Percentiles rank a stretch among this genome's conserved stretches.
These are phyloP conservation scores for Ogataea siamensis DNA, from an alignment of 805 yeast species.

Conservation along the genomic window DNA sequence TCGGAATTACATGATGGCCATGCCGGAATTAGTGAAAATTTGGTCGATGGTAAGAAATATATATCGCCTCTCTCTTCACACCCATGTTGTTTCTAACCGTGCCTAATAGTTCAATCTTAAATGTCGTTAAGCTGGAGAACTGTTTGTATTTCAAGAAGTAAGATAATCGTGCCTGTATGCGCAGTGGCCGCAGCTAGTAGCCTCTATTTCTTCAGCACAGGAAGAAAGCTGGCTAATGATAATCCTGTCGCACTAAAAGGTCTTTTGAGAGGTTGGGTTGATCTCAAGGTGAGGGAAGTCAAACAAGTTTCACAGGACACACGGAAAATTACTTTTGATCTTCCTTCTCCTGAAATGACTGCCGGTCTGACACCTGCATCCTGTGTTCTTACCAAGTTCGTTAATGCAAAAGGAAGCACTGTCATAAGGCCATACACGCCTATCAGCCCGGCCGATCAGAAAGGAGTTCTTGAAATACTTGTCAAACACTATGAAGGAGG, in stretches of 20 bases:
- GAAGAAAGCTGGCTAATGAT: constrained; percentile 29
- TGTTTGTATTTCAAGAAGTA: no score
- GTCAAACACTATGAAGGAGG: constrained; percentile 91
- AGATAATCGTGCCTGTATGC: no score
- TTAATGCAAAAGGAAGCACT: constrained; percentile 77
- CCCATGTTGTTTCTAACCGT: no score
- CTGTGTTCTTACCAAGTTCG: constrained; percentile 74
- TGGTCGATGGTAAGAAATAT: no score
- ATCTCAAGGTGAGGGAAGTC: constrained; percentile 52
- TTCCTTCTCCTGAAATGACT: constrained; percentile 62
- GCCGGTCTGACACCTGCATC: constrained; percentile 82
- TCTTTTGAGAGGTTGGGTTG: constrained; percentile 69
- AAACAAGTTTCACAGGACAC: constrained; percentile 59
- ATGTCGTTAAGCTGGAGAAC: no score
- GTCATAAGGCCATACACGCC: constrained; percentile 94
- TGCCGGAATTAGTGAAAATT: no score
- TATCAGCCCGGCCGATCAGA: constrained; percentile 60
- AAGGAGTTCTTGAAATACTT: constrained; percentile 76
- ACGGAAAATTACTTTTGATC: constrained; percentile 65
- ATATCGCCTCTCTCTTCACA: no score
- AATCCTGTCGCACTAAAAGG: constrained; percentile 53
- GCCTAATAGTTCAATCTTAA: no score
- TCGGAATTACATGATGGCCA: no score
- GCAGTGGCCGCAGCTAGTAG: constrained; percentile 2
- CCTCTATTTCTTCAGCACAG: constrained; percentile 46